phyloP scores from a whole-genome alignment of 1,284 basidiomycete species.

The Puccinia novopanici region DNA sequence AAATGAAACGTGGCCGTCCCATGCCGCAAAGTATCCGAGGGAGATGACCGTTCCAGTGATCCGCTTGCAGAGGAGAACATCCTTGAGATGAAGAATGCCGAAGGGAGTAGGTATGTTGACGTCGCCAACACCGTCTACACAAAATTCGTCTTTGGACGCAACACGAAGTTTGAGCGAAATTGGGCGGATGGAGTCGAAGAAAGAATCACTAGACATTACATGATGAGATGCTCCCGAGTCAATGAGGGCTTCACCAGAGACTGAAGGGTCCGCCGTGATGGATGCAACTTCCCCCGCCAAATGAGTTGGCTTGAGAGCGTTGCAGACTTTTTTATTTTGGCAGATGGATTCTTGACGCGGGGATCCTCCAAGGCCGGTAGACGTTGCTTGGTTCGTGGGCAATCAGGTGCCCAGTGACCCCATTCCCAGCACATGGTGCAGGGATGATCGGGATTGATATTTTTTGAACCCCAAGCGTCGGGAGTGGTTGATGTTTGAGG shows the following conservation, averaged over 20 bases:
- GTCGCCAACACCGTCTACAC: neutral
- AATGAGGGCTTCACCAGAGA: neutral
- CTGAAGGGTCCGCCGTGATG: neutral
- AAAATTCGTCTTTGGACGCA: no score
- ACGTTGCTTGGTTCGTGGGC: neutral
- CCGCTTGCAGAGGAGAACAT: neutral
- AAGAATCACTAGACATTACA: neutral
- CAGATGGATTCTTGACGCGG: neutral
- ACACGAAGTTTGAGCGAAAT: neutral
- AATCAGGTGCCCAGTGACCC: no score
- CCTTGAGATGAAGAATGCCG: neutral
- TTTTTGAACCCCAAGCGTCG: neutral
- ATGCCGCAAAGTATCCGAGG: neutral
- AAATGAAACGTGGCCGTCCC: neutral
- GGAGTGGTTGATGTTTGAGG: neutral
- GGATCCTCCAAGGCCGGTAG: neutral
- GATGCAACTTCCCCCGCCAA: neutral
- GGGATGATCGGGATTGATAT: neutral
- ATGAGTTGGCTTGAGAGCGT: neutral
- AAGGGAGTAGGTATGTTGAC: neutral
- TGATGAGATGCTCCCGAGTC: neutral
- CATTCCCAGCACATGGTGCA: neutral
- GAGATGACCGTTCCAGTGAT: neutral
- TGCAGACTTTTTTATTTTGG: neutral
- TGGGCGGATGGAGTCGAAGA: no score